phyloP scores from a whole-genome alignment of 805 yeast species.

The Myxozyma sirexii region DNA sequence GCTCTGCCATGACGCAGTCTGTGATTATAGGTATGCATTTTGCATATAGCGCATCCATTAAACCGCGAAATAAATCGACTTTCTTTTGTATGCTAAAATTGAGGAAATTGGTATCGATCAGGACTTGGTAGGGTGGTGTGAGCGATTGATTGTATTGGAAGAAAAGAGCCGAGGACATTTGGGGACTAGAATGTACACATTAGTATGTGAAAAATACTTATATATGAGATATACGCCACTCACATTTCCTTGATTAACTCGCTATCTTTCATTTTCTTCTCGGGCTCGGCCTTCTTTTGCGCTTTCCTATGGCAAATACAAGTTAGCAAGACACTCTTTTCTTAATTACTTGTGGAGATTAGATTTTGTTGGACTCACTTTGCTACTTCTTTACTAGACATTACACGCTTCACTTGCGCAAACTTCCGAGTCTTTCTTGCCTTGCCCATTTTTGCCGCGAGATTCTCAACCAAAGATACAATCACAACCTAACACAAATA shows the following conservation, averaged over 20 bases:
- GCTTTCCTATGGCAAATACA: background rate
- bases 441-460: conserved; percentile 95
- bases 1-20: conserved; percentile 97
- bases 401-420: conserved; percentile 84
- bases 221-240: conserved; percentile 12
- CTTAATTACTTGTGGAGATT: too few species aligned
- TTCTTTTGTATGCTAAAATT: conserved; percentile 96
- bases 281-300: conserved; percentile 49
- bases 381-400: conserved; percentile 72
- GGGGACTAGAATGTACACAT: conserved; percentile 58
- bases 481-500: too few species aligned
- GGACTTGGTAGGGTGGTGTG: conserved; percentile 96
- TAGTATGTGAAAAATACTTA: background rate
- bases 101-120: conserved; percentile 95
- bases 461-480: too few species aligned
- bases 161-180: conserved; percentile 92
- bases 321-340: background rate
- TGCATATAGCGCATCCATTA: conserved; percentile 95
- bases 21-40: conserved; percentile 94
- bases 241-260: conserved; percentile 67
- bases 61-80: conserved; percentile 89
- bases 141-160: conserved; percentile 93
- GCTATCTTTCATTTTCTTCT: conserved; percentile 60
- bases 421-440: conserved; percentile 97
- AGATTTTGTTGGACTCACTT: conserved; percentile 42